Conservation (phyloP, 495 filamentous ascomycete genomes). For the Chlorociboria aeruginascens region DNA sequence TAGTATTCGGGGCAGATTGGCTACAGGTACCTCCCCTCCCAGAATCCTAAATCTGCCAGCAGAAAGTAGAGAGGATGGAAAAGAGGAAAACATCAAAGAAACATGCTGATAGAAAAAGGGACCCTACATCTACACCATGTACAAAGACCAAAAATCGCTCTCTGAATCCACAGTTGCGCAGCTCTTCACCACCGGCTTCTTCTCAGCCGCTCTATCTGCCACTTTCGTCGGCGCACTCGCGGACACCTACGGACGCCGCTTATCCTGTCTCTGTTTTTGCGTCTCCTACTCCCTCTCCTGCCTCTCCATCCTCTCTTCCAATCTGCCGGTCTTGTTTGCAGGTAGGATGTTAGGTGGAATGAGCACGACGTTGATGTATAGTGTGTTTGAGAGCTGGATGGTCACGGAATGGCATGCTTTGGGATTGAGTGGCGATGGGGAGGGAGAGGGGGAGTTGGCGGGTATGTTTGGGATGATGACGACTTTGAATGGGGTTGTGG, state of each 20-base stretch:
- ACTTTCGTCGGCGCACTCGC: slow-evolving; percentile 35
- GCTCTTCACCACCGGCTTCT: slow-evolving; percentile 40
- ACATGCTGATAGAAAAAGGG: slow-evolving; percentile 22
- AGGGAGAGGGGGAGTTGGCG: slow-evolving; percentile 24
- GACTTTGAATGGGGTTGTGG: slow-evolving; percentile 37
- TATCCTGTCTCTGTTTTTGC: slow-evolving; percentile 38
- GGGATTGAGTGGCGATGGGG: slow-evolving; percentile 14
- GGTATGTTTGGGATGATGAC: slow-evolving; percentile 38
- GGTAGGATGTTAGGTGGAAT: slow-evolving; percentile 42
- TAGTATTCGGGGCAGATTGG: slow-evolving; percentile 41
- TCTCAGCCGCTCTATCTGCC: slow-evolving; percentile 35
- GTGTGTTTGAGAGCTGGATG: slow-evolving; percentile 47
- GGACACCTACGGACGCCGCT: slow-evolving; percentile 36
- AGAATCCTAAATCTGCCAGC: too few species aligned
- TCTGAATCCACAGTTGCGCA: slow-evolving; percentile 24
- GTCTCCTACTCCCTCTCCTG: slow-evolving; percentile 36
- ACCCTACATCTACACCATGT: slow-evolving; percentile 42
- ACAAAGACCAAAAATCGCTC: slow-evolving; percentile 20
- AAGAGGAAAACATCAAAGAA: neutral
- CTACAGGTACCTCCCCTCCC: slow-evolving; percentile 30
- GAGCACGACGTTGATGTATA: slow-evolving; percentile 40
- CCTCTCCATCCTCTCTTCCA: slow-evolving; percentile 29
- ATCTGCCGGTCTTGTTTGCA: slow-evolving; percentile 28
- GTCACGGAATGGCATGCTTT: slow-evolving; percentile 35
- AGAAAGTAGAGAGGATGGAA: neutral